A percentile compares a stretch with the other conserved stretches of the same genome.
phyloP scores from a whole-genome alignment of 108 stramenopile species.

The Nannochloropsis gaditana region DNA sequence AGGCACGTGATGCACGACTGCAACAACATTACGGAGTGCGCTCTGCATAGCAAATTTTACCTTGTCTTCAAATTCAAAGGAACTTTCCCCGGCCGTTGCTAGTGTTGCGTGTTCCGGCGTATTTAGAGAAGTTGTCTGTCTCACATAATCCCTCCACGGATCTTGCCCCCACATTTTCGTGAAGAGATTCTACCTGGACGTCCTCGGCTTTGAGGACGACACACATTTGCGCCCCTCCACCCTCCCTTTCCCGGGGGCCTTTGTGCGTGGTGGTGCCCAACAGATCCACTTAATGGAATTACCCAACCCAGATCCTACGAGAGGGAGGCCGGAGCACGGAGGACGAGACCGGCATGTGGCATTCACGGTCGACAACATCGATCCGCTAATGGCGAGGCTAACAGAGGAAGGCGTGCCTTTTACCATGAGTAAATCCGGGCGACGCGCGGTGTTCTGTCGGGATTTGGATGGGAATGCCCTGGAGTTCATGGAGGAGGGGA shows the following conservation, averaged over 20 bases:
- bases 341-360: slow-evolving; percentile 49
- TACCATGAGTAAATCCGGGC: slow-evolving; percentile 44
- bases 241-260: slow-evolving; percentile 48
- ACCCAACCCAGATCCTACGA: slow-evolving; percentile 38
- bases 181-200: slow-evolving; percentile 39
- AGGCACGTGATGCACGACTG: no score
- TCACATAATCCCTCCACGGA: neutral
- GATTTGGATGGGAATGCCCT: slow-evolving; percentile 45
- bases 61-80: neutral
- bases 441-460: slow-evolving; percentile 42
- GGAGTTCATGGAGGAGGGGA: slow-evolving; percentile 27
- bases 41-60: neutral
- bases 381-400: slow-evolving; percentile 32
- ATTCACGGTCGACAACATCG: slow-evolving; percentile 36
- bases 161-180: neutral
- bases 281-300: slow-evolving; percentile 50
- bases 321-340: slow-evolving; percentile 48
- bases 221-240: slow-evolving; percentile 36
- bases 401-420: slow-evolving; percentile 27
- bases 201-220: slow-evolving; percentile 46
- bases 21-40: no score
- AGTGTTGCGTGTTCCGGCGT: neutral
- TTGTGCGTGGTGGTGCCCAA: slow-evolving; percentile 39
- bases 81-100: neutral
- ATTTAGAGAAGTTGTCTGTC: neutral